phyloP scores from a whole-genome alignment of 495 filamentous ascomycete species.

The Talaromyces trachyspermus region DNA sequence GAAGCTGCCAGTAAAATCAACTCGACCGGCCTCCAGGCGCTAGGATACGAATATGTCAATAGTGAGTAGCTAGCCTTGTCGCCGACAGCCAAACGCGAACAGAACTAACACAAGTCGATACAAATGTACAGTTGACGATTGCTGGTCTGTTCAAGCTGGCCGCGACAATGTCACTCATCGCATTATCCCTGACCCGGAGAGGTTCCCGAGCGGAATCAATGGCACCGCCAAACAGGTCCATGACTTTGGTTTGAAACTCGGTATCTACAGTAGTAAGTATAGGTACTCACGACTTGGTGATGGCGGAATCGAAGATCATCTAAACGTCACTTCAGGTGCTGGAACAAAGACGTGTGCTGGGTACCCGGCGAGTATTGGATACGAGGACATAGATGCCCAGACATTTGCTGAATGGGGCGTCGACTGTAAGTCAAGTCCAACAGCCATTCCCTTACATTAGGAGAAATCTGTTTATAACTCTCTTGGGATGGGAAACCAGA shows the following conservation, averaged over 20 bases:
- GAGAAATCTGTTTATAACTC: not conserved
- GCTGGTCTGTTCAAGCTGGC: slow-evolving; percentile 50
- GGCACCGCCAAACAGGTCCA: slow-evolving; percentile 52
- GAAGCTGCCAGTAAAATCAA: slow-evolving; percentile 44
- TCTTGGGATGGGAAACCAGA: slow-evolving; percentile 27
- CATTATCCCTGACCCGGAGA: slow-evolving; percentile 47
- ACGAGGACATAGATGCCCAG: slow-evolving; percentile 54
- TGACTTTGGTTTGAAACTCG: slow-evolving; percentile 52
- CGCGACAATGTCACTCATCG: slow-evolving; percentile 39
- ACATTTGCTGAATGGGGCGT: slow-evolving; percentile 60
- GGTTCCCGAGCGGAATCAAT: slow-evolving; percentile 59
- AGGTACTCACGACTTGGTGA: not conserved
- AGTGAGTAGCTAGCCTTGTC: slow-evolving; percentile 16
- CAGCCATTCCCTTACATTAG: not conserved
- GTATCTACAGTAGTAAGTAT: slow-evolving; percentile 51
- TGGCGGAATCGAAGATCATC: not conserved
- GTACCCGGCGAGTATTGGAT: slow-evolving; percentile 53
- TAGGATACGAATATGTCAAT: slow-evolving; percentile 63
- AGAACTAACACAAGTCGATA: not conserved
- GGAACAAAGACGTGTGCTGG: slow-evolving; percentile 56
- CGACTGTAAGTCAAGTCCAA: slow-evolving; percentile 39
- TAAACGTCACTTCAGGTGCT: slow-evolving; percentile 34
- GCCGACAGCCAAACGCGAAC: not conserved
- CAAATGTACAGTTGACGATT: slow-evolving; percentile 52
- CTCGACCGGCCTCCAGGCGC: slow-evolving; percentile 47